Evolutionary conservation across 805 yeast species (phyloP).

Genomic region (Grigorovia yakushimaensis): DNA sequence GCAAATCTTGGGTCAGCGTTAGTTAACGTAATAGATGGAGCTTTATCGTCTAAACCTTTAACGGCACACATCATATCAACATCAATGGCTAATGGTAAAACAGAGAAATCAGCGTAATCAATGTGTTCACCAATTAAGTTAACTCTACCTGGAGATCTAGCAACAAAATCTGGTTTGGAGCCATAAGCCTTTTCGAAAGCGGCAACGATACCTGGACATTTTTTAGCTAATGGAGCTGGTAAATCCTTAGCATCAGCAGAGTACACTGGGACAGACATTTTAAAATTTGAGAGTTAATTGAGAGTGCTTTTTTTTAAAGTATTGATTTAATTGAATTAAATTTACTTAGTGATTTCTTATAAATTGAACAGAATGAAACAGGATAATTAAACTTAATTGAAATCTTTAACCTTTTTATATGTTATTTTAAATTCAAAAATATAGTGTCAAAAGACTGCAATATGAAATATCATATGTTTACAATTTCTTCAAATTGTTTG

Average conservation of each 20-base stretch:
- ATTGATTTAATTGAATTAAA: not conserved
- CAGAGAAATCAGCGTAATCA: conserved; percentile 58
- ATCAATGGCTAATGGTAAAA: conserved; percentile 65
- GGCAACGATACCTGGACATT: conserved; percentile 8
- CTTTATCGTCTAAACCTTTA: conserved; percentile 17
- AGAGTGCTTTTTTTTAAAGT: not conserved
- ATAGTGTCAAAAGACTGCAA: not conserved
- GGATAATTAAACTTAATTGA: not conserved
- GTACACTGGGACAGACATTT: conserved; percentile 13
- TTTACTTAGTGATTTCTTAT: not conserved
- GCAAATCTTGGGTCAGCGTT: conserved; percentile 32
- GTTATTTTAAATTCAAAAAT: too few relatives aligned
- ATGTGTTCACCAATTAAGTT: conserved; percentile 69
- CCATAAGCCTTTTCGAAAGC: conserved; percentile 24
- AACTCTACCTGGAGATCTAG: conserved; percentile 69
- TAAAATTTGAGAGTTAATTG: not conserved
- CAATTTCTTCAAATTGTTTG: not conserved
- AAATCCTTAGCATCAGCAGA: conserved; percentile 4
- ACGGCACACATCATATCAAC: conserved; percentile 52
- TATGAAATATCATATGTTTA: not conserved
- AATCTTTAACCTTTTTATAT: not conserved
- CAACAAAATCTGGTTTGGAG: conserved; percentile 33
- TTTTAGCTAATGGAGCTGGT: conserved; percentile 7
- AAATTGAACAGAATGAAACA: not conserved
- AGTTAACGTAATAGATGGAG: conserved; percentile 24